Percentiles rank a stretch among this genome's conserved stretches.
These are phyloP conservation scores for Alternaria postmessia DNA, from an alignment of 2,329 filamentous ascomycete species.

Conservation along the genomic window DNA sequence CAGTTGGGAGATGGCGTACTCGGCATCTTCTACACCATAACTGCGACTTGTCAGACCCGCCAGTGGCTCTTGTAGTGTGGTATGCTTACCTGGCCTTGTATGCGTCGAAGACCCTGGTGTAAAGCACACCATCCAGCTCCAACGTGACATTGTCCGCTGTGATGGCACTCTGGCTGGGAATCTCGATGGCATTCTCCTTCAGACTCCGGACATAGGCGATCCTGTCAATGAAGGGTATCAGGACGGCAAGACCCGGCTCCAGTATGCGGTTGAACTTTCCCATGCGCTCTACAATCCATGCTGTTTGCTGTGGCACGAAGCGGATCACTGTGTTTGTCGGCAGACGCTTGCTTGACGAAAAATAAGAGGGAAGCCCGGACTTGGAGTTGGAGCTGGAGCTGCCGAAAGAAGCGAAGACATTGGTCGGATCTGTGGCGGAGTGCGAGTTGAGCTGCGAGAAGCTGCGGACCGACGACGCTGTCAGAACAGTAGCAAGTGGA, in stretches of 20 bases:
- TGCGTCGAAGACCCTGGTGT: slow-evolving; percentile 95
- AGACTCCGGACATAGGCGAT: slow-evolving; percentile 98
- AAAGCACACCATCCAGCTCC: slow-evolving; percentile 93
- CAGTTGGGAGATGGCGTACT: slow-evolving; percentile 97
- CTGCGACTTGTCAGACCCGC: slow-evolving; percentile 57
- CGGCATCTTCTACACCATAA: slow-evolving; percentile 97
- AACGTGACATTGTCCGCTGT: slow-evolving; percentile 98
- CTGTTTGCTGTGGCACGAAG: slow-evolving; percentile 99
- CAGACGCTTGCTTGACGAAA: slow-evolving; percentile 70
- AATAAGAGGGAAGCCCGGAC: slow-evolving; percentile 73
- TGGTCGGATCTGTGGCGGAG: slow-evolving; percentile 35
- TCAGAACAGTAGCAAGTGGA: slow-evolving; percentile 32
- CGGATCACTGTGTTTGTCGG: slow-evolving; percentile 94
- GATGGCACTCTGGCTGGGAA: slow-evolving; percentile 96
- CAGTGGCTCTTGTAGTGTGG: neutral
- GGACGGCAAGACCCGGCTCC: slow-evolving; percentile 86
- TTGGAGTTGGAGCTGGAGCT: slow-evolving; percentile 24
- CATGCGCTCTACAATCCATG: slow-evolving; percentile 99
- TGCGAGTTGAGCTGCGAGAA: slow-evolving; percentile 45
- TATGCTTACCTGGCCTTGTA: slow-evolving; percentile 86
- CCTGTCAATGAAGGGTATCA: slow-evolving; percentile 90
- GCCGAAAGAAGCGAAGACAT: slow-evolving; percentile 41
- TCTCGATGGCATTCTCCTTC: slow-evolving; percentile 96
- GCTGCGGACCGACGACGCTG: slow-evolving; percentile 30
- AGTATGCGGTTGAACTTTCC: slow-evolving; percentile 95